Percentiles rank a stretch among this genome's conserved stretches.
Conservation (phyloP, 177 flowering plant genomes). For the Vitis hybrid region DNA sequence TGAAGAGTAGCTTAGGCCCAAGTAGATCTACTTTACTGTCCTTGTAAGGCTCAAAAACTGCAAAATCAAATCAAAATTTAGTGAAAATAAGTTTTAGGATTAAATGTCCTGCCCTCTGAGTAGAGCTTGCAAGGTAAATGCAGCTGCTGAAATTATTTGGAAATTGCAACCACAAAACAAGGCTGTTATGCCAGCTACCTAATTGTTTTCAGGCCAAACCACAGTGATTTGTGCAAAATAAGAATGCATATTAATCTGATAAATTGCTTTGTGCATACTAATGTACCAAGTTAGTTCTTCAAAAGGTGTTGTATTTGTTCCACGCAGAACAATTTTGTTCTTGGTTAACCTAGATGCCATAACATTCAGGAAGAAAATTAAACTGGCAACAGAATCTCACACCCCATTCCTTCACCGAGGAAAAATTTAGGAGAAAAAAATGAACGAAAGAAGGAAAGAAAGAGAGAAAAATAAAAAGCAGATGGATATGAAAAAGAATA, state of each 20-base stretch:
- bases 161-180: background rate
- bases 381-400: background rate
- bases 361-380: background rate
- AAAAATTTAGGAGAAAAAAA: background rate
- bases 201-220: background rate
- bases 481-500: background rate
- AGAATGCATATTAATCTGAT: background rate
- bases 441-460: background rate
- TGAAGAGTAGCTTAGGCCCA: slow-evolving; percentile 75
- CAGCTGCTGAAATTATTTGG: background rate
- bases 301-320: background rate
- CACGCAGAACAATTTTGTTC: background rate
- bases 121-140: background rate
- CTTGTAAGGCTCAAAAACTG: slow-evolving; percentile 98
- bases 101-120: background rate
- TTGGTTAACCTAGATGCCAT: background rate
- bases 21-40: slow-evolving; percentile 80
- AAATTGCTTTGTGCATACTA: background rate
- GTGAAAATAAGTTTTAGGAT: background rate
- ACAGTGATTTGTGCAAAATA: background rate
- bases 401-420: background rate
- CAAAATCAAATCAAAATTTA: slow-evolving; percentile 16
- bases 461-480: background rate
- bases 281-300: background rate
- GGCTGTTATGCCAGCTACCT: background rate